Base-by-base conservation (phyloP, 306 rosid genomes). In the Lathyrus tuberosus region DNA sequence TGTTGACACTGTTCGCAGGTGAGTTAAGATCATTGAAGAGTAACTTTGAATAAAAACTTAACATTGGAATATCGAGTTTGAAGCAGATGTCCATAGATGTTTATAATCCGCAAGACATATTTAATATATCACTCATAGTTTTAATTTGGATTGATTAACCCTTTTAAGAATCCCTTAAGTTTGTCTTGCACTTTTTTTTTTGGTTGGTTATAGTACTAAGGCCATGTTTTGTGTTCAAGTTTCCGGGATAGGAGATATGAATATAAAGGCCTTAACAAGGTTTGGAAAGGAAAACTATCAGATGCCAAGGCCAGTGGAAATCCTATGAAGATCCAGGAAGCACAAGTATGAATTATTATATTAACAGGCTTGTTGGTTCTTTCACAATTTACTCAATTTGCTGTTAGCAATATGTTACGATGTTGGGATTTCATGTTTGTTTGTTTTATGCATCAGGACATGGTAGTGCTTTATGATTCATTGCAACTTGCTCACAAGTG, bases 1-100 rank as follows among this genome's bases (percentile, higher is more conserved):
- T 83, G 91, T 90, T 82, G 97, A 94, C 80, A 90, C 98, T 76
- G 97, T 94, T 73, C 96, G 98, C 70, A 94, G 98, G 98, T 90
- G 87, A 73, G 70, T 70, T 76, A 69, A 67, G 77, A 70, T 61
- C 24, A 47, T 24, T 42, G 61, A 51, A 66, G 15, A 70, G 42
- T 51, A 54, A 22, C 33, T 26, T 63, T 70, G 74, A 69, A 33
- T 69, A 31, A 26, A 62, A 67, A n/a, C 43, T 51, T 56, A 52
- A 9, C 70, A 40, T 22, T 58, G 56, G 70, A 70, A 62, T 44
- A 41, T 70, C 18, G 58, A 49, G 61, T 71, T 40, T 16, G 44
- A 68, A 51, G 63, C 42, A 54, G 53, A 73, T 69, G 71, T 18
- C 41, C 64, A 17, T 52, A 6, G 31, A 49, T 47, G 73, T 63